Conservation (phyloP, 805 yeast species). For the Zygosaccharomyces bailii region DNA sequence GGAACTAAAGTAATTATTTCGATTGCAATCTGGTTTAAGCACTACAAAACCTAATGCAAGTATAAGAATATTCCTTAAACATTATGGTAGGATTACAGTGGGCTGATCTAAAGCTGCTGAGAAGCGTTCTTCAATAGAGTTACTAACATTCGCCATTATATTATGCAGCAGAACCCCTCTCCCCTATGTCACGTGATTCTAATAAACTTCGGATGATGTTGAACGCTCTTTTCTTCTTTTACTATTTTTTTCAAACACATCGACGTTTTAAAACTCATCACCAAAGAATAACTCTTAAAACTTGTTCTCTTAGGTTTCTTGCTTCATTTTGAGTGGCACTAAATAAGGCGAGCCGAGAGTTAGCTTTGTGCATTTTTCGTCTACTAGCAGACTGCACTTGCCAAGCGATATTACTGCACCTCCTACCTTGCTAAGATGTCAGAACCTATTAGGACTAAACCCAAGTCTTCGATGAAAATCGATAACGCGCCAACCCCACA, state of each 20-base stretch:
- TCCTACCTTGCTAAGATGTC: constrained; percentile 48
- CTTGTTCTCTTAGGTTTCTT: background rate
- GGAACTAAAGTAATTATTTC: too few species aligned
- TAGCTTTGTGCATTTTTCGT: background rate
- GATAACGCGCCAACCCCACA: constrained; percentile 98
- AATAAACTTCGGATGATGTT: background rate
- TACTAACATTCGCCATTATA: too few species aligned
- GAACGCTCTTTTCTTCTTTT: background rate
- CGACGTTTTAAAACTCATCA: background rate
- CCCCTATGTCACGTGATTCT: background rate
- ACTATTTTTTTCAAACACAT: background rate
- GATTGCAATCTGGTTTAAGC: too few species aligned
- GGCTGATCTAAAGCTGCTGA: too few species aligned
- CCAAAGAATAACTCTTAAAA: background rate
- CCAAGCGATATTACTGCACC: background rate
- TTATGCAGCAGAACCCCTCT: background rate
- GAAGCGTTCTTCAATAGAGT: too few species aligned
- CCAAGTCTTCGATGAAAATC: constrained; percentile 54
- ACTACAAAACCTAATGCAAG: too few species aligned
- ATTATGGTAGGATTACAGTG: too few species aligned
- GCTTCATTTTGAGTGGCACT: background rate
- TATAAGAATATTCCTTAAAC: too few species aligned
- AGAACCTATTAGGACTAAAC: constrained; percentile 74
- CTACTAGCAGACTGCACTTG: background rate
- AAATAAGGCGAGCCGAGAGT: background rate